Conservation (phyloP, 2,329 filamentous ascomycete genomes). For the Neonectria sp. region DNA sequence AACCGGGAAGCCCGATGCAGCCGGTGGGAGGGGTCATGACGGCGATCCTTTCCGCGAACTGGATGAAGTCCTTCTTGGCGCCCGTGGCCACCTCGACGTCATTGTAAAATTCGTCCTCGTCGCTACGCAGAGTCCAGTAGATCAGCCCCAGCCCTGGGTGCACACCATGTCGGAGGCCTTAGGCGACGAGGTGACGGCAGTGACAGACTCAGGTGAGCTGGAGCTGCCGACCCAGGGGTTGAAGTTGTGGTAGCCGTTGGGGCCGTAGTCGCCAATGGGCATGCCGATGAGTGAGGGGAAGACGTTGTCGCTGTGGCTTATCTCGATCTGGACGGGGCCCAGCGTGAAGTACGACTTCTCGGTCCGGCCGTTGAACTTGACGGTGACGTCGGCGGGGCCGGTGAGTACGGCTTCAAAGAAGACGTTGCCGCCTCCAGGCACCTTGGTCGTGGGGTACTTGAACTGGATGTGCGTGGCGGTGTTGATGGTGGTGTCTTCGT, state of each 20-base stretch:
- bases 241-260: slow-evolving; percentile 16
- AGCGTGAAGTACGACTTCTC: slow-evolving; percentile 4
- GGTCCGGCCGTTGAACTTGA: slow-evolving; percentile 4
- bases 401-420: slow-evolving; percentile 9
- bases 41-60: neutral
- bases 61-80: neutral
- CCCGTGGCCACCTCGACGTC: neutral
- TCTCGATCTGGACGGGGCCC: neutral
- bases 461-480: slow-evolving; percentile 15
- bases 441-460: slow-evolving; percentile 8
- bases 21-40: neutral
- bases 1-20: neutral
- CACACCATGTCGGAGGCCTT: too few relatives aligned
- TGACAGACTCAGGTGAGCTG: too few relatives aligned
- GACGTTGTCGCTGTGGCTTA: slow-evolving; percentile 2
- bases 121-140: neutral
- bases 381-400: slow-evolving; percentile 5
- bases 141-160: neutral
- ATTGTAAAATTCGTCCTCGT: neutral
- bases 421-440: slow-evolving; percentile 4
- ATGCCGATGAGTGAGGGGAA: neutral
- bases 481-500: slow-evolving; percentile 10
- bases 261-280: neutral
- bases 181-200: too few relatives aligned
- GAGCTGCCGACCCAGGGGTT: slow-evolving; percentile 17